Conservation (phyloP, 108 stramenopile genomes). For the Poteriospumella lacustris region DNA sequence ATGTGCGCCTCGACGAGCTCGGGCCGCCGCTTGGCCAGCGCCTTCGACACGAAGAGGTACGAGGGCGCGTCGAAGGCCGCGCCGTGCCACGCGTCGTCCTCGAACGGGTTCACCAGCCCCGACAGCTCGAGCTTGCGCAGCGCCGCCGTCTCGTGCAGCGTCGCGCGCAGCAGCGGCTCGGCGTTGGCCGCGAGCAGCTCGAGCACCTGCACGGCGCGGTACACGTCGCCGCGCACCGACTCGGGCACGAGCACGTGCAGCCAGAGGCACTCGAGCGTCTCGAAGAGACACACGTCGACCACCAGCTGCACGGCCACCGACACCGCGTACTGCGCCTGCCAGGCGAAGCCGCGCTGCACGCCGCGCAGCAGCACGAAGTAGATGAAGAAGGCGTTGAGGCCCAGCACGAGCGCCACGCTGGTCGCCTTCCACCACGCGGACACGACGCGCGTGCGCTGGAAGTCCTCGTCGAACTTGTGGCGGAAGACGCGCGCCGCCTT, state of each 20-base stretch:
- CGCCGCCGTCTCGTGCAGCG: no score
- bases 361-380: not conserved
- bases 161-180: no score
- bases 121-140: no score
- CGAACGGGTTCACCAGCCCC: no score
- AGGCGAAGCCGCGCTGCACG: not conserved
- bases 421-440: no score
- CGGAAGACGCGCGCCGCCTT: not conserved
- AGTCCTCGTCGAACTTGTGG: not conserved
- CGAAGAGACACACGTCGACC: not conserved
- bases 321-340: not conserved
- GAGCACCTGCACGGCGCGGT: no score
- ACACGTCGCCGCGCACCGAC: not conserved
- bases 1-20: not conserved
- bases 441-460: not conserved
- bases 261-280: conserved; percentile 3
- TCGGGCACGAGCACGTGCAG: not conserved
- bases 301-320: not conserved
- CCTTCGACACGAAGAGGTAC: not conserved
- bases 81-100: no score
- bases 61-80: not conserved
- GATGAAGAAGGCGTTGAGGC: conserved; percentile 7
- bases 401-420: not conserved
- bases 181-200: no score
- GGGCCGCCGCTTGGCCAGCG: not conserved